These are phyloP conservation scores for Phylloporus rhodoxanthus DNA, from an alignment of 768 basidiomycete species.

Conservation along the genomic window DNA sequence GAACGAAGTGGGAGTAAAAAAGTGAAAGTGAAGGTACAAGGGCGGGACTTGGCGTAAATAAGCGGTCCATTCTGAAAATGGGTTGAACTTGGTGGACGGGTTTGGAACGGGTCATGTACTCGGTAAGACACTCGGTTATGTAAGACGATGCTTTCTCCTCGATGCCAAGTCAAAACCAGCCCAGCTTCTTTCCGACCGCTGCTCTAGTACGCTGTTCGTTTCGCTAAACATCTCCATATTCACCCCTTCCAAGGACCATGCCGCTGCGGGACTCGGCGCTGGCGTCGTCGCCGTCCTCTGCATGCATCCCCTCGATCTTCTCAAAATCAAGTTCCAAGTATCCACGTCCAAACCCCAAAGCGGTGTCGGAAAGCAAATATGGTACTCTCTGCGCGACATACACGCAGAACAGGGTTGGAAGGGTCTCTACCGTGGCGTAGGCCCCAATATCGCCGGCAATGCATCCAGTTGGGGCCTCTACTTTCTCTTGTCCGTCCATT, in stretches of 20 bases:
- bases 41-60: background rate
- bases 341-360: constrained; percentile 58
- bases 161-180: constrained; percentile 28
- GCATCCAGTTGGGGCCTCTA: constrained; percentile 97
- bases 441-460: constrained; percentile 89
- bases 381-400: constrained; percentile 67
- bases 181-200: constrained; percentile 40
- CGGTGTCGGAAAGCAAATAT: constrained; percentile 69
- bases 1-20: background rate
- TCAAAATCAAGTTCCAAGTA: constrained; percentile 93
- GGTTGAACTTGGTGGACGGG: too few species aligned
- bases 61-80: background rate
- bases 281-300: constrained; percentile 88
- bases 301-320: constrained; percentile 95
- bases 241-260: constrained; percentile 72
- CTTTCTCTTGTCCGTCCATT: constrained; percentile 75
- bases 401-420: constrained; percentile 68
- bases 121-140: constrained; percentile 11
- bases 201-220: constrained; percentile 25
- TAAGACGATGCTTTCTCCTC: constrained; percentile 11
- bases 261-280: constrained; percentile 86
- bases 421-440: constrained; percentile 86
- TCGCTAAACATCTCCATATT: background rate
- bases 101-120: background rate
- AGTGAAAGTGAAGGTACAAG: background rate